These are phyloP conservation scores for Coemansia sp. DNA, from an alignment of 192 early-diverging fungal genomes.

Conservation along the genomic window DNA sequence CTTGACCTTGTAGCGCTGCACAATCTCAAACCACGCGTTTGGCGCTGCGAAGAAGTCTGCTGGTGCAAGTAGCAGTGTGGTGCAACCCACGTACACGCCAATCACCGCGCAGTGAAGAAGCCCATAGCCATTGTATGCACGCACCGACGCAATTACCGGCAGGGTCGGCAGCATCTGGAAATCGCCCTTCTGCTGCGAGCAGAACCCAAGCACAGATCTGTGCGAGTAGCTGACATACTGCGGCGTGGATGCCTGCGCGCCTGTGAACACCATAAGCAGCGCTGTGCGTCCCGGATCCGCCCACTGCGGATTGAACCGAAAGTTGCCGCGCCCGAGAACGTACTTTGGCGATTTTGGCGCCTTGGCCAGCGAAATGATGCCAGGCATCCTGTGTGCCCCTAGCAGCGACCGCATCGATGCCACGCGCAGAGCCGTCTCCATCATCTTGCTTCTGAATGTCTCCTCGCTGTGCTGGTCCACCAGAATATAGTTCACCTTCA, in stretches of 20 bases:
- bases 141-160: constrained; percentile 52
- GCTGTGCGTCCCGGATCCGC: constrained; percentile 54
- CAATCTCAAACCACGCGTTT: constrained; percentile 71
- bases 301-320: constrained; percentile 60
- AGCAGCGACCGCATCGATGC: constrained; percentile 39
- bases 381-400: constrained; percentile 57
- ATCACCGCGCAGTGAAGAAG: constrained; percentile 56
- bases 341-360: constrained; percentile 64
- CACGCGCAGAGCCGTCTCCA: constrained; percentile 60
- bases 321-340: constrained; percentile 62
- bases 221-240: constrained; percentile 54
- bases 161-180: constrained; percentile 51
- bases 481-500: constrained; percentile 61
- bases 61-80: constrained; percentile 65
- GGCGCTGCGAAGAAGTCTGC: constrained; percentile 62
- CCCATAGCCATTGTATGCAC: constrained; percentile 56
- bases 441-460: constrained; percentile 62
- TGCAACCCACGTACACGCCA: constrained; percentile 59
- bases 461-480: constrained; percentile 68
- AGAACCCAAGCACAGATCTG: constrained; percentile 36
- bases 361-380: constrained; percentile 63
- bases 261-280: constrained; percentile 57
- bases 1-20: constrained; percentile 72
- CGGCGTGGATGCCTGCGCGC: constrained; percentile 47
- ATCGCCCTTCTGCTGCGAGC: constrained; percentile 53